These are phyloP conservation scores for Podila epigama DNA, from an alignment of 192 early-diverging fungal genomes.

Conservation along the genomic window DNA sequence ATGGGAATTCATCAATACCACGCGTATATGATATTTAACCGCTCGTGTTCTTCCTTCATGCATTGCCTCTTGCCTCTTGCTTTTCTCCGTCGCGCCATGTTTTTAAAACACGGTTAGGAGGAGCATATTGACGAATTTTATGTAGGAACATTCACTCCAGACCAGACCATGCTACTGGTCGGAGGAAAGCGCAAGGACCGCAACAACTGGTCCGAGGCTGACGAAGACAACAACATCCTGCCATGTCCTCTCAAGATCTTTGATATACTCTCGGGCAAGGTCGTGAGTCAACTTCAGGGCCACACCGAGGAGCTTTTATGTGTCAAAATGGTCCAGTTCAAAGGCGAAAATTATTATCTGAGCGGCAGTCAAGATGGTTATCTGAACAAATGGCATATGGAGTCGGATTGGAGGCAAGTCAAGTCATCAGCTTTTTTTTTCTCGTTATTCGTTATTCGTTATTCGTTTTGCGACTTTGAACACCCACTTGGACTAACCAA, in stretches of 20 bases:
- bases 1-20: no score
- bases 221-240: conserved; percentile 94
- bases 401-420: conserved; percentile 77
- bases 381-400: conserved; percentile 90
- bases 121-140: conserved; percentile 92
- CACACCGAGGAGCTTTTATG: conserved; percentile 91
- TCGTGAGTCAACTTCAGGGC: conserved; percentile 78
- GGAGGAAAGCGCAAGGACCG: conserved; percentile 94
- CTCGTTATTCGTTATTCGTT: not conserved
- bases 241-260: conserved; percentile 95
- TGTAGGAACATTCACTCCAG: conserved; percentile 80
- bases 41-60: no score
- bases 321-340: conserved; percentile 78
- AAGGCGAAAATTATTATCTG: conserved; percentile 84
- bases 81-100: no score
- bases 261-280: conserved; percentile 81
- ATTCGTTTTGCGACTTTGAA: no score
- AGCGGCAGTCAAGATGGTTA: conserved; percentile 96
- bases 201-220: conserved; percentile 84
- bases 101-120: conserved; percentile 48
- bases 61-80: no score
- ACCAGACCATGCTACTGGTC: conserved; percentile 70
- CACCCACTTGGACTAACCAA: no score
- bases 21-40: no score
- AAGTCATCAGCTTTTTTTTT: not conserved